Conservation (phyloP, 495 filamentous ascomycete species). For the Bacidia gigantensis region DNA sequence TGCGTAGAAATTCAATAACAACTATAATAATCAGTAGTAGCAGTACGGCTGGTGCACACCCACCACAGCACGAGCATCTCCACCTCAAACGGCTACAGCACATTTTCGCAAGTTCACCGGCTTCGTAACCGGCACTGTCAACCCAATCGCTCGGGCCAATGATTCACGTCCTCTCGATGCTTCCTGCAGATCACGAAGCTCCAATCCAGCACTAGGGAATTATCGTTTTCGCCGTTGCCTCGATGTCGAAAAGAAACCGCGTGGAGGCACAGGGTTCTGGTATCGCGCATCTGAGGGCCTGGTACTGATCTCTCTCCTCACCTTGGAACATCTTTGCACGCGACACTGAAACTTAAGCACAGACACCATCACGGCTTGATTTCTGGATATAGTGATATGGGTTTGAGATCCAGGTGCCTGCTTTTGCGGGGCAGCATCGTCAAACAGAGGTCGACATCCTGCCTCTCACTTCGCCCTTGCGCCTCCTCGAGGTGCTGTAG, state of each 20-base stretch:
- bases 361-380: not conserved
- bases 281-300: not conserved
- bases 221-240: not conserved
- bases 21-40: too few species aligned
- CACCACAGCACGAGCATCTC: not conserved
- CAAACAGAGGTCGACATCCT: not conserved
- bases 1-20: too few species aligned
- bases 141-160: not conserved
- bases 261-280: not conserved
- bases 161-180: not conserved
- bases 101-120: not conserved
- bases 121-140: not conserved
- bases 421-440: not conserved
- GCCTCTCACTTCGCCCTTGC: not conserved
- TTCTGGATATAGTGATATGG: not conserved
- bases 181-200: not conserved
- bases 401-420: not conserved
- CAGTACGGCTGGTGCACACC: too few species aligned
- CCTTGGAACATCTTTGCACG: too few species aligned
- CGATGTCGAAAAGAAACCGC: conserved; percentile 1
- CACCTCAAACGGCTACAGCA: not conserved
- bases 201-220: not conserved
- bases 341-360: not conserved
- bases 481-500: not conserved
- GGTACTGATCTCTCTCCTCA: too few species aligned